Percentiles rank a stretch among this genome's conserved stretches.
Conservation (phyloP, 176 grass and related monocot species). For the Echinochloa phyllopogon region DNA sequence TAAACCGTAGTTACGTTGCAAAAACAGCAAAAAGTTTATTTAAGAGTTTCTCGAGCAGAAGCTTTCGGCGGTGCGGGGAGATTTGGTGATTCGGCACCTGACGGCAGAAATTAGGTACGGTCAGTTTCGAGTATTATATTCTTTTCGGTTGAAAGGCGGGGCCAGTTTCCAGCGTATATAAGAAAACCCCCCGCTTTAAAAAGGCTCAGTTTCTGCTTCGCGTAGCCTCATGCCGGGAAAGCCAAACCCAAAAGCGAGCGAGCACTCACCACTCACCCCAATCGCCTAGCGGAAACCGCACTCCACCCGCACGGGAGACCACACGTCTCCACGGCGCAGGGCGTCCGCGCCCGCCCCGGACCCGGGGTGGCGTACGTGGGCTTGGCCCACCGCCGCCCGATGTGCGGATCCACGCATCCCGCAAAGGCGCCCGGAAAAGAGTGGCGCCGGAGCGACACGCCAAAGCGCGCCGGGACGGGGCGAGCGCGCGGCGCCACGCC, state of each 20-base stretch:
- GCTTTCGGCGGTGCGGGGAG: background rate
- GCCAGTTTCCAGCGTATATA: background rate
- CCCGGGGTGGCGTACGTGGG: slow-evolving; percentile 32
- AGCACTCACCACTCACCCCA: background rate
- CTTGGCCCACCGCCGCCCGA: slow-evolving; percentile 10
- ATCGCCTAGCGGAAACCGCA: background rate
- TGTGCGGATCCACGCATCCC: slow-evolving; percentile 67
- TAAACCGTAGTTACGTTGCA: too few species aligned
- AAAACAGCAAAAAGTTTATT: too few species aligned
- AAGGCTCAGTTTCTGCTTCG: background rate
- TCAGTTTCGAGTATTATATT: background rate
- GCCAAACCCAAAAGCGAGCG: background rate
- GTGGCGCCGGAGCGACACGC: slow-evolving; percentile 30
- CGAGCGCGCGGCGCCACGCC: slow-evolving; percentile 52
- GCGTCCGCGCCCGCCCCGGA: background rate
- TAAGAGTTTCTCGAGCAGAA: too few species aligned
- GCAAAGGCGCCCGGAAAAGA: slow-evolving; percentile 34
- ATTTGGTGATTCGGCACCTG: background rate
- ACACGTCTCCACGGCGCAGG: slow-evolving; percentile 33
- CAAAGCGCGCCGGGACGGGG: slow-evolving; percentile 37
- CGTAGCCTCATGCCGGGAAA: slow-evolving; percentile 11
- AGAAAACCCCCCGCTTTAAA: background rate
- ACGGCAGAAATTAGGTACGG: background rate
- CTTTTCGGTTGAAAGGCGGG: background rate
- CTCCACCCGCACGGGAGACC: background rate